Evolutionary conservation across 352 stramenopile species (phyloP).

Genomic region (Phytophthora palmivora): DNA sequence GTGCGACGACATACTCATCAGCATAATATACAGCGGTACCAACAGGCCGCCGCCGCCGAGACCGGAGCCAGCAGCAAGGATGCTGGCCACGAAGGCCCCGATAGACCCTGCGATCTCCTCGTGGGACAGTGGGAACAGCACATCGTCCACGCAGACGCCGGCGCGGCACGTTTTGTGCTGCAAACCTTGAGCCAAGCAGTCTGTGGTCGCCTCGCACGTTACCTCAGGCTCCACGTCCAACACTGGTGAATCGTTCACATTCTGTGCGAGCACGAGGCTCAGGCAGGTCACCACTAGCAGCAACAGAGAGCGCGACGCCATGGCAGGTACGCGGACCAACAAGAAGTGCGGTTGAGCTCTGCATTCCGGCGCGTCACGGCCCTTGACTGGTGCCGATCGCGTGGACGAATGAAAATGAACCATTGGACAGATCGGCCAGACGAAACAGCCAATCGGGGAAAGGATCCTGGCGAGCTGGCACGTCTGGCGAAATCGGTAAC

Average conservation of each 20-base stretch:
- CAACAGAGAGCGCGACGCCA: constrained; percentile 8
- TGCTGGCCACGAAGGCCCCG: constrained; percentile 64
- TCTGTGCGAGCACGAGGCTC: constrained; percentile 17
- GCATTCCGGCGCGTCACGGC: constrained; percentile 6
- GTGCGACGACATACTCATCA: constrained; percentile 76
- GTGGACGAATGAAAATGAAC: too few relatives aligned
- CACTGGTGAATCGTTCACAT: constrained; percentile 44
- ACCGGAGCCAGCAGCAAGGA: constrained; percentile 71
- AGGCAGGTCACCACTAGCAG: constrained; percentile 20
- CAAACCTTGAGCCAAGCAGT: constrained; percentile 56
- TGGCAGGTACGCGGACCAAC: constrained; percentile 9
- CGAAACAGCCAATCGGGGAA: too few relatives aligned
- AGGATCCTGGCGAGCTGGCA: too few relatives aligned
- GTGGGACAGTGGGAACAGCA: constrained; percentile 64
- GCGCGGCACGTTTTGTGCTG: constrained; percentile 51
- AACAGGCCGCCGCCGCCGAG: constrained; percentile 80
- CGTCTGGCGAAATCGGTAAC: too few relatives aligned
- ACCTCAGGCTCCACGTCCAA: constrained; percentile 35
- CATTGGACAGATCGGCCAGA: too few relatives aligned
- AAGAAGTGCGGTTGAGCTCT: constrained; percentile 11
- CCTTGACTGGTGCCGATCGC: constrained; percentile 14
- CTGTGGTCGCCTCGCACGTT: constrained; percentile 50
- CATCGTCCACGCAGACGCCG: constrained; percentile 56
- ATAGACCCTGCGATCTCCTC: constrained; percentile 70
- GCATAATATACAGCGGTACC: constrained; percentile 82